These are phyloP conservation scores for Ilex aquifolium DNA, from an alignment of 257 asterid species.

Conservation along the genomic window DNA sequence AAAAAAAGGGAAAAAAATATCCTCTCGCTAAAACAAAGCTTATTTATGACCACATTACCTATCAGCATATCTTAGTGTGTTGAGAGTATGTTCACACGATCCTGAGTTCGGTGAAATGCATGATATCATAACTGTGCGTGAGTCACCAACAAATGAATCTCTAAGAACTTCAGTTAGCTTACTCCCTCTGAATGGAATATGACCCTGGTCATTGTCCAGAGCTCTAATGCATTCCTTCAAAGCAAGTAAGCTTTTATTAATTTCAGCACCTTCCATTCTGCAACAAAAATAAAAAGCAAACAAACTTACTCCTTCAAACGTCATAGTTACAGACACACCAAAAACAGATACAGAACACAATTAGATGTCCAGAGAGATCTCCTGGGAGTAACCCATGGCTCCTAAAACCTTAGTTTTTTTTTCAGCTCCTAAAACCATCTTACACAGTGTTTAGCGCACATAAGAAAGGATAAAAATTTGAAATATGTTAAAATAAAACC, in stretches of 20 bases:
- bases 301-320: background rate
- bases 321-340: background rate
- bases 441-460: too few relatives aligned
- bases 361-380: too few relatives aligned
- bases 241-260: slow-evolving; percentile 27
- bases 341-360: too few relatives aligned
- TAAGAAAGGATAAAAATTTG: too few relatives aligned
- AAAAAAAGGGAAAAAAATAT: background rate
- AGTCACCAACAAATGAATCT: slow-evolving; percentile 34
- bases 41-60: slow-evolving; percentile 9
- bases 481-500: background rate
- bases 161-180: slow-evolving; percentile 33
- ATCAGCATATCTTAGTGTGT: slow-evolving; percentile 34
- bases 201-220: slow-evolving; percentile 31
- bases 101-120: slow-evolving; percentile 33
- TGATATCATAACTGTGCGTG: slow-evolving; percentile 39
- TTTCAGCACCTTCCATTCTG: slow-evolving; percentile 37
- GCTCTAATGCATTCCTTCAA: slow-evolving; percentile 32
- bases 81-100: slow-evolving; percentile 34
- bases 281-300: background rate
- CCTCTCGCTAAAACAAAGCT: background rate
- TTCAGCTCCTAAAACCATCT: too few relatives aligned
- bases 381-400: too few relatives aligned
- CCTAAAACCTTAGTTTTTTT: too few relatives aligned
- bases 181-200: slow-evolving; percentile 35